Percentiles rank a stretch among this genome's conserved stretches.
Conservation (phyloP, 495 filamentous ascomycete species). For the Entonaema liquescens region DNA sequence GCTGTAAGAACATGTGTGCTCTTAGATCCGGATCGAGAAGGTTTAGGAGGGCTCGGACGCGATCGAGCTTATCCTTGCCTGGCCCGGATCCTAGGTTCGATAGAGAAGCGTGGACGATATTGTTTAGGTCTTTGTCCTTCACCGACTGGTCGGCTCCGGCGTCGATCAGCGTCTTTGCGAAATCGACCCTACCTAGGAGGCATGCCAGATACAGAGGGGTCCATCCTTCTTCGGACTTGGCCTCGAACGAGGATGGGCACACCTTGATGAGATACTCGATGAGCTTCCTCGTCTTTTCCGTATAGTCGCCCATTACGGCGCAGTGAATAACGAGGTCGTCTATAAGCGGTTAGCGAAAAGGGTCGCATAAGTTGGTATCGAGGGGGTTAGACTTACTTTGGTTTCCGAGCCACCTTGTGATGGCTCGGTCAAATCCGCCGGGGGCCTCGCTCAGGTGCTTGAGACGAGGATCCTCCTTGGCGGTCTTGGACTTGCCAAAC, state of each 20-base stretch:
- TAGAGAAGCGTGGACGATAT: slow-evolving; percentile 68
- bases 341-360: slow-evolving; percentile 47
- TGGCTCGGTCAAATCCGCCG: slow-evolving; percentile 66
- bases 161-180: slow-evolving; percentile 66
- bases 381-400: slow-evolving; percentile 57
- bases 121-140: slow-evolving; percentile 62
- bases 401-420: slow-evolving; percentile 67
- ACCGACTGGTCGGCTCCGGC: slow-evolving; percentile 71
- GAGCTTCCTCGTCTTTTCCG: slow-evolving; percentile 56
- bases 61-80: slow-evolving; percentile 28
- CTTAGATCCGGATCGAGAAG: slow-evolving; percentile 62
- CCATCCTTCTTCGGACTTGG: slow-evolving; percentile 60
- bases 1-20: slow-evolving; percentile 50
- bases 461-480: slow-evolving; percentile 62
- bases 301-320: slow-evolving; percentile 60
- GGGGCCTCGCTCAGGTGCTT: slow-evolving; percentile 61
- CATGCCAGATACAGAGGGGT: slow-evolving; percentile 72
- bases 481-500: slow-evolving; percentile 64
- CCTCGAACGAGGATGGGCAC: slow-evolving; percentile 65
- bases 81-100: not conserved
- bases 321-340: slow-evolving; percentile 72
- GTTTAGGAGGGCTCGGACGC: slow-evolving; percentile 56
- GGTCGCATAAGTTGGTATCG: not conserved
- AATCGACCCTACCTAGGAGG: slow-evolving; percentile 56
- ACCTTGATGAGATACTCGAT: slow-evolving; percentile 68